Base-by-base conservation (phyloP, 2,329 filamentous ascomycete genomes). In the Bisporella sp. region DNA sequence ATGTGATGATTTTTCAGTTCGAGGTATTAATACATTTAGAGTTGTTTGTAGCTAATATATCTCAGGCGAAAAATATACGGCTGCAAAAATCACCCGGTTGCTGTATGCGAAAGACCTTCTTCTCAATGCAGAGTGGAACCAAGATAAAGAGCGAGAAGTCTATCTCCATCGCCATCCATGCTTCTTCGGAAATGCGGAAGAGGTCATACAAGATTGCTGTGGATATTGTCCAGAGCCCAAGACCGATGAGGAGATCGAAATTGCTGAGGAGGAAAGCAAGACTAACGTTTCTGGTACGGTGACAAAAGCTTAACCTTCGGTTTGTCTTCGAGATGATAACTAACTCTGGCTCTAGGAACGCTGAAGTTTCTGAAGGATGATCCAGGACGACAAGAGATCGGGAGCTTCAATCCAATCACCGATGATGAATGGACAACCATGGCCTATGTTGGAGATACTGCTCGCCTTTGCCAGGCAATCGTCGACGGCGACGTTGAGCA, bases 361-460 rank as follows among this genome's bases (percentile, higher is more conserved):
- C 74, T 93, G 7, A 73, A 74, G 0, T 95, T 95, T 66, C 73
- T 93, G 58, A 84, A 84, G 55, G 88, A 95, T 59, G 80, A 95
- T 58, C 87, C 89, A 1, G 89, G 89, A 13, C 77, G 89, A 49
- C 89, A 93, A 68, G 69, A 75, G 37, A 82, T 85, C 57, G 81
- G 81, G 30, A 81, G 76, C 7, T 95, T 95, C 70, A 85, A 93
- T 59, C 89, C 89, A 0, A 74, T 92, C 37, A 91, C 85, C 0
- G 82, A 89, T 41, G 77, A 88, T 46, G 88, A 93, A 62, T 95
- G 89, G 87, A 93, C 89, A 1, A 87, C 91, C 57, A 93, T 95
- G 88, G 88, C 89, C 0, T 95, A 95, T 57, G 77, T 95, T 35
- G 87, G 88, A 8, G 87, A 90, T 57, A 91, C 87, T 1, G 82